phyloP scores from a whole-genome alignment of 805 yeast genomes.

The Candida chilensis region DNA sequence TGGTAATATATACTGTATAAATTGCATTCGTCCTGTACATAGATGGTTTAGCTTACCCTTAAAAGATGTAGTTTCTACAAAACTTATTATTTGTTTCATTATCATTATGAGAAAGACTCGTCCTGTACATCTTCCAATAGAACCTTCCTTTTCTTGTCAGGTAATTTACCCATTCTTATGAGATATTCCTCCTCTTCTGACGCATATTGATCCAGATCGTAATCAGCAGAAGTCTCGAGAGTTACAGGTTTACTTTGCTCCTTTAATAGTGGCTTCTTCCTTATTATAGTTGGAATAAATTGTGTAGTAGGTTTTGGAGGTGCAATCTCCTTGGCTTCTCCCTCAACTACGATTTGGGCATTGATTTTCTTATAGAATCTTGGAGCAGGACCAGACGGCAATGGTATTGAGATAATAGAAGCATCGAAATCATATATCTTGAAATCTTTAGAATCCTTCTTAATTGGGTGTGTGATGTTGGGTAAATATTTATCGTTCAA shows the following conservation, averaged over 20 bases:
- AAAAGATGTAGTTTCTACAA: no score
- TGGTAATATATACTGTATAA: no score
- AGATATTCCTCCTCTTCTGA: constrained; percentile 4
- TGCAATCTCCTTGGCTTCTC: neutral
- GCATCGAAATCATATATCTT: constrained; percentile 14
- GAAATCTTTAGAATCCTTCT: constrained; percentile 15
- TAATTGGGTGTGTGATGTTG: constrained; percentile 22
- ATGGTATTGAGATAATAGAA: constrained; percentile 6
- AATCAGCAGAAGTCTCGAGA: no score
- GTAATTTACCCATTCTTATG: neutral
- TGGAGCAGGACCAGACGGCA: constrained; percentile 36
- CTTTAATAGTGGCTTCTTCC: no score
- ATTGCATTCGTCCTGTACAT: no score
- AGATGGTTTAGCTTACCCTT: no score
- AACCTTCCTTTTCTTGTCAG: neutral
- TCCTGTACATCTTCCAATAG: neutral
- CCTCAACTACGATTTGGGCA: constrained; percentile 3
- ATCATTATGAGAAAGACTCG: no score
- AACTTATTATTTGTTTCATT: no score
- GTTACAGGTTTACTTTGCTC: no score
- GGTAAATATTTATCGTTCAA: constrained; percentile 11
- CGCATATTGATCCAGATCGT: constrained; percentile 3
- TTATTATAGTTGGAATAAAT: constrained; percentile 6
- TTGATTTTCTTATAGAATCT: constrained; percentile 29
- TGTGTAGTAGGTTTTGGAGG: neutral